These are phyloP conservation scores for Helotiales sp. DNA, from an alignment of 2,329 filamentous ascomycete species.

Conservation along the genomic window DNA sequence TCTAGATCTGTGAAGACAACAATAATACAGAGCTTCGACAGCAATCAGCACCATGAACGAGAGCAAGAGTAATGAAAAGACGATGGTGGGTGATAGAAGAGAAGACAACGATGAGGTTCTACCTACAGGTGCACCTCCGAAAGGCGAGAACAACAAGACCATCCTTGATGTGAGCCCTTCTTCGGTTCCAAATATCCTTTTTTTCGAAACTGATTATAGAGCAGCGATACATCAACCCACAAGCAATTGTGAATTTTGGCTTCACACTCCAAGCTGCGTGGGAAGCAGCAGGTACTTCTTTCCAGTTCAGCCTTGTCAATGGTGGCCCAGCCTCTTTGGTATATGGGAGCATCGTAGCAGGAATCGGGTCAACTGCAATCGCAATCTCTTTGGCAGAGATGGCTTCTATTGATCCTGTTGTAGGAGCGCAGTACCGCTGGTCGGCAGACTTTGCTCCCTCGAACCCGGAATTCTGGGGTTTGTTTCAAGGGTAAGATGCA, in stretches of 20 bases:
- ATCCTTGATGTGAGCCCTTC: too few relatives aligned
- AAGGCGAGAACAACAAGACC: too few relatives aligned
- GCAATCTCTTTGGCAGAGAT: conserved; percentile 27
- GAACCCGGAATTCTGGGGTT: conserved; percentile 51
- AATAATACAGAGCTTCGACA: too few relatives aligned
- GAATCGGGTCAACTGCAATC: conserved; percentile 29
- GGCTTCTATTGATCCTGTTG: conserved; percentile 48
- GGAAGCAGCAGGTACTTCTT: not conserved
- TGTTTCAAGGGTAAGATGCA: conserved; percentile 40
- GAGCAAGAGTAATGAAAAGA: too few relatives aligned
- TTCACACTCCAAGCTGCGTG: not conserved
- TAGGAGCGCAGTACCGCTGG: conserved; percentile 59
- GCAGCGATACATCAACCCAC: not conserved
- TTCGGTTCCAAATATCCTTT: too few relatives aligned
- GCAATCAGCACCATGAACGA: too few relatives aligned
- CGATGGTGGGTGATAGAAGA: too few relatives aligned
- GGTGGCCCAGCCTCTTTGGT: conserved; percentile 37
- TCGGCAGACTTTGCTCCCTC: conserved; percentile 52
- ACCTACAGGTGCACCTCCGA: too few relatives aligned
- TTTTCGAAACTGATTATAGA: too few relatives aligned
- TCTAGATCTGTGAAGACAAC: too few relatives aligned
- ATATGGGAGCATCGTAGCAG: conserved; percentile 39
- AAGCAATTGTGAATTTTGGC: not conserved
- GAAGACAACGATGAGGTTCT: too few relatives aligned
- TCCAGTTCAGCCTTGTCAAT: conserved; percentile 10